A percentile compares a stretch with the other conserved stretches of the same genome.
phyloP scores from a whole-genome alignment of 805 yeast genomes.

The Metschnikowia continentalis region DNA sequence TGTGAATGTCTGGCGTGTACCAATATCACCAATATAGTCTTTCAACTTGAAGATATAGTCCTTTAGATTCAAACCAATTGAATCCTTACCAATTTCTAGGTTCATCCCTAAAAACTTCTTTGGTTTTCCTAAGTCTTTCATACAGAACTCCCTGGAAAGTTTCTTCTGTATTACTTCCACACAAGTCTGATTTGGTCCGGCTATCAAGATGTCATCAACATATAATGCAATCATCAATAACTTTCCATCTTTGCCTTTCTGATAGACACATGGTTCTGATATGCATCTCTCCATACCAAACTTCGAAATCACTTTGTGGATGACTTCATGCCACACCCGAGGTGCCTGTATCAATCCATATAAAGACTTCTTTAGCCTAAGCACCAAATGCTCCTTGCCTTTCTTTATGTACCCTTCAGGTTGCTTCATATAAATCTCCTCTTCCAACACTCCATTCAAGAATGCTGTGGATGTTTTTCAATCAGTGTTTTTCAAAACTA shows the following conservation, averaged over 20 bases:
- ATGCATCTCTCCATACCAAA: background rate
- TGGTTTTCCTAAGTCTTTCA: no score
- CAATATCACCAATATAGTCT: background rate
- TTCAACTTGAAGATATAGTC: background rate
- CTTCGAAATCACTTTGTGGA: background rate
- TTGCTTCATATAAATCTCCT: no score
- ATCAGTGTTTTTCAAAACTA: no score
- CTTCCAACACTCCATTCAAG: no score
- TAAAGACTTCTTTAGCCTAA: background rate
- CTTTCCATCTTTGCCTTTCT: background rate
- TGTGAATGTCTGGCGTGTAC: background rate
- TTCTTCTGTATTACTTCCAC: background rate
- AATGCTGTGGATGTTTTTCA: no score
- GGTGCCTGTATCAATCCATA: constrained; percentile 1
- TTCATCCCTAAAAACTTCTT: background rate
- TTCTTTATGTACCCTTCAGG: no score
- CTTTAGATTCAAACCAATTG: background rate
- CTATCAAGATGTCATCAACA: background rate
- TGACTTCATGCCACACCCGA: background rate
- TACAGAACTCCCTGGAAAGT: no score
- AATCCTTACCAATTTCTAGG: background rate
- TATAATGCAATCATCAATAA: background rate
- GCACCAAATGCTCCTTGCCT: no score
- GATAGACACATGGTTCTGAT: background rate
- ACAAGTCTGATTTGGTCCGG: background rate